Conservation (phyloP, 2,329 filamentous ascomycete species). For the Penicillium sp. region DNA sequence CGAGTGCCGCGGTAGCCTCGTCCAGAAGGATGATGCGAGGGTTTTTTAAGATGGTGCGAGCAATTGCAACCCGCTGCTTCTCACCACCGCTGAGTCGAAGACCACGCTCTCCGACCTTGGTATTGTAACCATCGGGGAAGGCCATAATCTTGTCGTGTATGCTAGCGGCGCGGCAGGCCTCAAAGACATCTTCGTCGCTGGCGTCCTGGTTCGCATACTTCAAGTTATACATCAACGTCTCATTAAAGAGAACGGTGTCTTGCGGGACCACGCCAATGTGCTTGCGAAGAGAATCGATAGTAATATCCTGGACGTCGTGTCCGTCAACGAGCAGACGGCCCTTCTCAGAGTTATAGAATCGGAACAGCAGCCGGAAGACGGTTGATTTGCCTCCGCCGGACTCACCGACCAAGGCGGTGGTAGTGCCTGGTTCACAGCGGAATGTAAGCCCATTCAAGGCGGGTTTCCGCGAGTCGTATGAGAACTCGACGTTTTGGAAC, state of each 20-base stretch:
- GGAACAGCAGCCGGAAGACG: slow-evolving; percentile 90
- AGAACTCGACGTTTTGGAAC: slow-evolving; percentile 86
- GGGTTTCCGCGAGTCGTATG: slow-evolving; percentile 82
- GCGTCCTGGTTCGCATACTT: slow-evolving; percentile 81
- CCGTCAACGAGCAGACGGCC: slow-evolving; percentile 84
- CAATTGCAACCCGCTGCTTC: slow-evolving; percentile 91
- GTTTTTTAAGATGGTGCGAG: slow-evolving; percentile 87
- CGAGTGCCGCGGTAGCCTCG: slow-evolving; percentile 86
- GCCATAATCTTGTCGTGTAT: slow-evolving; percentile 89
- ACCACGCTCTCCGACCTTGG: slow-evolving; percentile 87
- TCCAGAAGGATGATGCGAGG: slow-evolving; percentile 90
- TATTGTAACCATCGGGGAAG: slow-evolving; percentile 84
- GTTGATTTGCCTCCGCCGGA: slow-evolving; percentile 97
- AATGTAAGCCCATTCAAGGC: slow-evolving; percentile 83
- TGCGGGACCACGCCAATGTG: slow-evolving; percentile 96
- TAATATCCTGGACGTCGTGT: slow-evolving; percentile 77
- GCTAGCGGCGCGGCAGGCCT: slow-evolving; percentile 79
- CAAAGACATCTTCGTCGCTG: slow-evolving; percentile 76
- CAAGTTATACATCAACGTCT: slow-evolving; percentile 91
- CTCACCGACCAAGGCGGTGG: slow-evolving; percentile 92
- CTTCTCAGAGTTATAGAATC: slow-evolving; percentile 84
- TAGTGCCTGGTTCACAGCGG: slow-evolving; percentile 82
- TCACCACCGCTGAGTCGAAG: slow-evolving; percentile 85
- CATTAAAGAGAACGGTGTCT: slow-evolving; percentile 93
- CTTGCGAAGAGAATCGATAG: slow-evolving; percentile 86